Conservation (phyloP, 1,284 basidiomycete genomes). For the Baeospora myosura region DNA sequence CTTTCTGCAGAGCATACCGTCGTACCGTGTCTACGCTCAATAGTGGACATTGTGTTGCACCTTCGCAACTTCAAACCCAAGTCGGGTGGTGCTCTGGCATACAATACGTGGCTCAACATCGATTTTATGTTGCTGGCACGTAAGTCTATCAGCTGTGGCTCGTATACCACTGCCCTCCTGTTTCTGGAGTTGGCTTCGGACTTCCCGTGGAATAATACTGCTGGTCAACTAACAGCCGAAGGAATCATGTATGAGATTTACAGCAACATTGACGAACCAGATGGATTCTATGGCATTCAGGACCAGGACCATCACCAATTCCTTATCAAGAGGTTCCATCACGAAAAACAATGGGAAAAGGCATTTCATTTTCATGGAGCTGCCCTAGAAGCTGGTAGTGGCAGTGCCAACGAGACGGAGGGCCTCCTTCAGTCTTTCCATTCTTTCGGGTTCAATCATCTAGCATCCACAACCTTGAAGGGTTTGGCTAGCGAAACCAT, state of each 20-base stretch:
- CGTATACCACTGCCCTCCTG: slow-evolving; percentile 83
- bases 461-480: slow-evolving; percentile 64
- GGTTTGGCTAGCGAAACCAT: slow-evolving; percentile 28
- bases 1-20: slow-evolving; percentile 38
- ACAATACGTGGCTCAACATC: slow-evolving; percentile 81
- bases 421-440: slow-evolving; percentile 74
- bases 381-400: slow-evolving; percentile 55
- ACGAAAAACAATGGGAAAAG: slow-evolving; percentile 88
- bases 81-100: slow-evolving; percentile 38
- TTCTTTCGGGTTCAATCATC: slow-evolving; percentile 79
- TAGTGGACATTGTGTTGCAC: slow-evolving; percentile 78
- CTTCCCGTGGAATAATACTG: slow-evolving; percentile 25
- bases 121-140: slow-evolving; percentile 68
- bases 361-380: slow-evolving; percentile 90
- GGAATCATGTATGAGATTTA: slow-evolving; percentile 86
- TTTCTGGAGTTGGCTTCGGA: slow-evolving; percentile 82
- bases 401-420: slow-evolving; percentile 33
- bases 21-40: slow-evolving; percentile 46
- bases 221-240: slow-evolving; percentile 34
- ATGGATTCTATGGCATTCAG: slow-evolving; percentile 93
- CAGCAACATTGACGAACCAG: slow-evolving; percentile 91
- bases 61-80: slow-evolving; percentile 61
- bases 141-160: slow-evolving; percentile 71
- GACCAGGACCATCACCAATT: slow-evolving; percentile 70
- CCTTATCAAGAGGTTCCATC: slow-evolving; percentile 79